phyloP scores from a whole-genome alignment of 805 yeast species.

The Ogataea angusta region DNA sequence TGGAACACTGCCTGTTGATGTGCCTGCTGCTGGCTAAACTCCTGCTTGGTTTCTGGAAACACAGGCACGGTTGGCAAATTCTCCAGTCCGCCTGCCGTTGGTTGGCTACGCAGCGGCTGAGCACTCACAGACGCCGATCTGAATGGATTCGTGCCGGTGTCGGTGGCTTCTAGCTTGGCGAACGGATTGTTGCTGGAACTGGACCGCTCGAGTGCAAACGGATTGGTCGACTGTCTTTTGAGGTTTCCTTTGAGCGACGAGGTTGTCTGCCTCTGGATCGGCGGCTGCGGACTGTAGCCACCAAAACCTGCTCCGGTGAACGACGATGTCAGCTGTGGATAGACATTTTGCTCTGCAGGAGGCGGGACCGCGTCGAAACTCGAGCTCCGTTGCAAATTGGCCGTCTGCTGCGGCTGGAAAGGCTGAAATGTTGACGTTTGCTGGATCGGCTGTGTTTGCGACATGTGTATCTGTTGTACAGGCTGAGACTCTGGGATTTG shows the following conservation, averaged over 20 bases:
- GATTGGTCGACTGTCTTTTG: constrained; percentile 29
- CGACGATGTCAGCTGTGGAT: constrained; percentile 10
- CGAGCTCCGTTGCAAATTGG: background rate
- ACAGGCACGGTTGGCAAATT: constrained; percentile 62
- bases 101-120: constrained; percentile 41
- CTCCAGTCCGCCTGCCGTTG: constrained; percentile 75
- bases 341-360: background rate
- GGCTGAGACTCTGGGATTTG: constrained; percentile 7
- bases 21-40: constrained; percentile 19
- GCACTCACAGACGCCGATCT: constrained; percentile 27
- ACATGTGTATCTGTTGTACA: background rate
- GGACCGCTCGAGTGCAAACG: constrained; percentile 24
- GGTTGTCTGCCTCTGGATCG: constrained; percentile 23
- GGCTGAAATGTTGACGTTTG: background rate
- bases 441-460: background rate
- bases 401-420: constrained; percentile 9
- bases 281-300: constrained; percentile 36
- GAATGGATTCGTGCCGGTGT: constrained; percentile 63
- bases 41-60: constrained; percentile 56
- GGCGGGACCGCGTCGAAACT: background rate
- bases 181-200: constrained; percentile 28
- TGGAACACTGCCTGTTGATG: constrained; percentile 20
- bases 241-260: constrained; percentile 22
- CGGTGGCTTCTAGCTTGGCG: constrained; percentile 14
- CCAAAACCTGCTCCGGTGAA: constrained; percentile 61